phyloP scores from a whole-genome alignment of 371 early-diverging fungal genomes.

The Coemansia sp. region DNA sequence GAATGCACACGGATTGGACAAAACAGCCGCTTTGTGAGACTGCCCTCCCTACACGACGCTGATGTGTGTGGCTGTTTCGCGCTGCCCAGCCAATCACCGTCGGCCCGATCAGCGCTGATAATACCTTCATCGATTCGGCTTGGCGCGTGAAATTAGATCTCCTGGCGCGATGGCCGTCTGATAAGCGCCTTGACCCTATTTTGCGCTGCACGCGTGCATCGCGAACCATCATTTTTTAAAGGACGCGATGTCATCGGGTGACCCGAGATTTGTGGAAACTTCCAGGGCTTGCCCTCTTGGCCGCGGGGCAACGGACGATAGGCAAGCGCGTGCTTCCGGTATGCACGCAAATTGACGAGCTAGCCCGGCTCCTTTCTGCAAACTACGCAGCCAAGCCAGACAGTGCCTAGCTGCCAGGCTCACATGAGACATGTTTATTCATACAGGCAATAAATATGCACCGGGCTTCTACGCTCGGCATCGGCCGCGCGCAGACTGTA shows the following conservation, averaged over 20 bases:
- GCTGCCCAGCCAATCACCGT: conserved; percentile 7
- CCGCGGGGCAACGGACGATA: no score
- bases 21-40: conserved; percentile 1
- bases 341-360: conserved; percentile 8
- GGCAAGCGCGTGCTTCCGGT: neutral
- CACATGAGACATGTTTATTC: neutral
- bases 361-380: neutral
- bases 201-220: conserved; percentile 3
- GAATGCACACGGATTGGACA: conserved; percentile 10
- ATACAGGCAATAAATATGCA: conserved; percentile 2
- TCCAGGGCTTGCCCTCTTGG: conserved; percentile 1
- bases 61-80: conserved; percentile 5
- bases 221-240: neutral
- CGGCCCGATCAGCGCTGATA: conserved; percentile 4
- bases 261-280: conserved; percentile 5
- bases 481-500: neutral
- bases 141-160: conserved; percentile 6
- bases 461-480: neutral
- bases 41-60: neutral
- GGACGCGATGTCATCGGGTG: neutral
- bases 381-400: neutral
- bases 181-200: conserved; percentile 7
- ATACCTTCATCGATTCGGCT: neutral
- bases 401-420: neutral
- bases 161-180: neutral